Conservation (phyloP, 768 basidiomycete species). For the Mycena rebaudengoi region DNA sequence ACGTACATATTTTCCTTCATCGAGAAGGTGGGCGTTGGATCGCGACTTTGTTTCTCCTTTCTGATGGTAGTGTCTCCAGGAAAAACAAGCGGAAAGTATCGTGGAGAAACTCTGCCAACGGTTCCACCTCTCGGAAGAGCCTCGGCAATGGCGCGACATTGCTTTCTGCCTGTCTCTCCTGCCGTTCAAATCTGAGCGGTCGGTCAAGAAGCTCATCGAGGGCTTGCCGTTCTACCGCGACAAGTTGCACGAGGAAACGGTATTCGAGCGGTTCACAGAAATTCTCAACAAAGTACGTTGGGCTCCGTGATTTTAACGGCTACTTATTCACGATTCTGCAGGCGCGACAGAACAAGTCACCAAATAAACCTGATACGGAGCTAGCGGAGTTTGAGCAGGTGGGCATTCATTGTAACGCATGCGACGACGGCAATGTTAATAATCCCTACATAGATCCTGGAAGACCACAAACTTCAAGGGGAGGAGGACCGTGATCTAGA, state of each 20-base stretch:
- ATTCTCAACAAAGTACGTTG: conserved; percentile 82
- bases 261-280: conserved; percentile 85
- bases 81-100: conserved; percentile 97
- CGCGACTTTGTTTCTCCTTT: too few relatives aligned
- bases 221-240: conserved; percentile 93
- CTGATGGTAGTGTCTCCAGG: conserved; percentile 64
- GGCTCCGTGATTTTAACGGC: background rate
- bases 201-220: conserved; percentile 95
- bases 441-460: conserved; percentile 68
- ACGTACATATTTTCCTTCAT: conserved; percentile 96
- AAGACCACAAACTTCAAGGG: conserved; percentile 84
- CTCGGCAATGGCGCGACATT: conserved; percentile 97
- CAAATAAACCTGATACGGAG: conserved; percentile 92
- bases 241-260: conserved; percentile 89
- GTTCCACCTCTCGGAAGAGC: conserved; percentile 87
- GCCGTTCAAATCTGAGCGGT: conserved; percentile 96
- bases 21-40: conserved; percentile 85
- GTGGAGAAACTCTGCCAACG: conserved; percentile 98
- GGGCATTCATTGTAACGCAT: conserved; percentile 22
- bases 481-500: conserved; percentile 92
- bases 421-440: background rate
- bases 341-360: conserved; percentile 91
- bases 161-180: conserved; percentile 94
- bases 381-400: conserved; percentile 95
- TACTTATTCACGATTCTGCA: conserved; percentile 33